phyloP scores from a whole-genome alignment of 1,284 basidiomycete genomes.

The Cutaneotrichosporon dermatis region DNA sequence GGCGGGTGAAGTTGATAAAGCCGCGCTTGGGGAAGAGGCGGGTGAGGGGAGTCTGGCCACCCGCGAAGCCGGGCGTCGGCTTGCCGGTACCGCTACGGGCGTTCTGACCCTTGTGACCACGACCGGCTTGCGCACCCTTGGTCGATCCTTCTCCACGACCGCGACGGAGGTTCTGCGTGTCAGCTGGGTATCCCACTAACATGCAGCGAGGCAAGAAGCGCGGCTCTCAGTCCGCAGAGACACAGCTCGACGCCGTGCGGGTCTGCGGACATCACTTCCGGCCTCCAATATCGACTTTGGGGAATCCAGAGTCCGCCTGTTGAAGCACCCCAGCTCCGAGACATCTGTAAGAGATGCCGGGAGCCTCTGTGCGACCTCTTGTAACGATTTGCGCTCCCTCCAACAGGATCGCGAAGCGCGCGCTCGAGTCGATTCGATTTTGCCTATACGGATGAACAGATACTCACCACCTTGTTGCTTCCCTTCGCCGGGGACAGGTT shows the following conservation, averaged over 20 bases:
- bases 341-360: no score
- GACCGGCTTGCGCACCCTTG: conserved; percentile 83
- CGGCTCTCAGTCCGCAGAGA: no score
- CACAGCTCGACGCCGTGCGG: no score
- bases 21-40: conserved; percentile 89
- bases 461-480: conserved; percentile 33
- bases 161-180: conserved; percentile 76
- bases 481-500: conserved; percentile 39
- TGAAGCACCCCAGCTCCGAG: no score
- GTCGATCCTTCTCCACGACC: conserved; percentile 89
- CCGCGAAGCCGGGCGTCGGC: conserved; percentile 80
- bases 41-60: conserved; percentile 92
- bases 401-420: background rate
- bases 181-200: background rate
- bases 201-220: background rate
- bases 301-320: no score
- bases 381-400: background rate
- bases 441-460: conserved; percentile 5
- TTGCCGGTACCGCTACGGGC: conserved; percentile 87
- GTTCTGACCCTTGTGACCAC: conserved; percentile 95
- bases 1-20: conserved; percentile 76
- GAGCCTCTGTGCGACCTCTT: no score
- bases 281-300: no score
- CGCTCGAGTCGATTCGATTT: background rate
- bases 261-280: no score